Evolutionary conservation across 148 eudicot genomes (phyloP), one percentile per base, ranked within the genome.

Genomic region (Cornus kousa): DNA sequence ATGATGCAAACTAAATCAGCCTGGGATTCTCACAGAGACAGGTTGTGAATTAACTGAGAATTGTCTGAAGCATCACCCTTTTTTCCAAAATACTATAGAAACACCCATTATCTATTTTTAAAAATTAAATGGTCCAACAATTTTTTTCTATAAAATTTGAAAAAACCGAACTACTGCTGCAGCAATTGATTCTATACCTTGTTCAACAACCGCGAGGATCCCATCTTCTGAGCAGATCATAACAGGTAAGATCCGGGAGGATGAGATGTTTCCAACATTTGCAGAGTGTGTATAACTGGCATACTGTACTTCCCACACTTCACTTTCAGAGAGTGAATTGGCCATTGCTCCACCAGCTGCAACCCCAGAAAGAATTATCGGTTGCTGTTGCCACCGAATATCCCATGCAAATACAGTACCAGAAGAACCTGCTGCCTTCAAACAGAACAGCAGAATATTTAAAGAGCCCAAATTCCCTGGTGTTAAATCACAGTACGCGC

Each of bases 141-240:
- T 13, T 14, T 3, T 62, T 11, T 13, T 53, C 59, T 53, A 16
- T 53, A 11, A 12, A 3, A 11, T 1, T 1, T 53, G 59, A 53
- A 12, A 50, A 28, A 43, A 11, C 19, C 19, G 0, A 53, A 12
- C 59, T 11, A 73, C 10, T 73, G 62, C 59, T 60, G 10, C 31
- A 53, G 39, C 0, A 43, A 28, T 31, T 12, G 48, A 70, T 23
- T 50, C 5, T 77, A 48, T 85, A 95, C 99, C 97, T 87, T 91
- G 91, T 80, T 91, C 93, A 32, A 93, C 53, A 68, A 89, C 92
- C 79, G 94, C 96, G 73, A 95, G 97, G 70, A 95, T 93, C 19
- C 99, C 99, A 75, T 95, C 99, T 83, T 95, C 99, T 13, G 97
- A 90, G 82, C 99, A 93, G 81, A 91, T 91, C 93, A 95, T 89